A percentile compares a stretch with the other conserved stretches of the same genome.
Conservation (phyloP, 352 stramenopile genomes). For the Globisporangium spiculum region DNA sequence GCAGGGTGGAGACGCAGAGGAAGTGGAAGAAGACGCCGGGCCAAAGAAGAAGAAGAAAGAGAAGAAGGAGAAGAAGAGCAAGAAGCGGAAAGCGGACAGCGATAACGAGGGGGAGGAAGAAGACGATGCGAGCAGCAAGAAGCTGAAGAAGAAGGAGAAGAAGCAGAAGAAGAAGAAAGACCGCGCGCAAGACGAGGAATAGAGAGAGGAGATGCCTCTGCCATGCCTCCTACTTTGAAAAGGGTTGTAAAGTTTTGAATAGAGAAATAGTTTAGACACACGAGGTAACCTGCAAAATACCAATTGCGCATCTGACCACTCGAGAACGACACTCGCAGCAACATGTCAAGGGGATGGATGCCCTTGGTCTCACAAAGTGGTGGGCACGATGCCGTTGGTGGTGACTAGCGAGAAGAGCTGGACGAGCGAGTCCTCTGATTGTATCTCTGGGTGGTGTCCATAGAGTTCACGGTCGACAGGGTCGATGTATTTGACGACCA, state of each 20-base stretch:
- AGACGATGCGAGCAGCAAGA: not conserved
- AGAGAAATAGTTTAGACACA: not conserved
- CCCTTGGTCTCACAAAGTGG: too few relatives aligned
- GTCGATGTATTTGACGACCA: too few relatives aligned
- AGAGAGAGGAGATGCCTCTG: not conserved
- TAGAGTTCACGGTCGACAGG: too few relatives aligned
- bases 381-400: too few relatives aligned
- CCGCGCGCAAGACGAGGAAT: not conserved
- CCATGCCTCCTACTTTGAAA: not conserved
- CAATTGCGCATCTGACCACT: too few relatives aligned
- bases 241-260: conserved; percentile 9
- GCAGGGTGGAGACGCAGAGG: conserved; percentile 5
- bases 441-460: too few relatives aligned
- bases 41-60: conserved; percentile 21
- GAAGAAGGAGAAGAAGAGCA: conserved; percentile 13
- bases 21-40: conserved; percentile 12
- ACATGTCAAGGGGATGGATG: too few relatives aligned
- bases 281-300: too few relatives aligned
- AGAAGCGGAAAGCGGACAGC: conserved; percentile 20
- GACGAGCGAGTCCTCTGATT: too few relatives aligned
- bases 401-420: too few relatives aligned
- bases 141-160: conserved; percentile 24
- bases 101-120: conserved; percentile 1
- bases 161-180: conserved; percentile 22
- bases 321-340: too few relatives aligned